Evolutionary conservation across 2,329 filamentous ascomycete species (phyloP), one percentile per base, ranked within the genome.

Genomic region (Cladosporium velox): DNA sequence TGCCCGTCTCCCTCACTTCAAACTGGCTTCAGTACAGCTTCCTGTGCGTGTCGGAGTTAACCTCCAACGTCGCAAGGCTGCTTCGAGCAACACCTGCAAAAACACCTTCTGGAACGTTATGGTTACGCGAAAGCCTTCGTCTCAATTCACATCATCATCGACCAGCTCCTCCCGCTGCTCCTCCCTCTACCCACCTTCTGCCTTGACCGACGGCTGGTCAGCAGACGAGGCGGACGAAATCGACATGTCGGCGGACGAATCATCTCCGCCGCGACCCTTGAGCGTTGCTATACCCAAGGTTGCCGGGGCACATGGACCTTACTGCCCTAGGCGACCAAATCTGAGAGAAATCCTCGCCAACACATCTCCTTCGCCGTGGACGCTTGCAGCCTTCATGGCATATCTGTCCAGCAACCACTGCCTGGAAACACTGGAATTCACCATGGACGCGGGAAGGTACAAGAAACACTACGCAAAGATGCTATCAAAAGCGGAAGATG

Each of bases 361-460:
- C 79, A 87, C 87, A 54, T 91, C 95, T 41, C 88, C 91, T 10
- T 89, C 92, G 49, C 95, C 95, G 71, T 98, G 92, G 86, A 97
- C 93, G 0, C 84, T 97, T 10, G 89, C 88, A 67, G 94, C 94
- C 35, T 98, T 98, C 79, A 98, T 95, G 88, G 93, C 93, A 65
- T 98, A 96, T 75, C 85, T 98, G 4, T 97, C 94, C 0, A 93
- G 96, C 75, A 98, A 98, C 74, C 94, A 98, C 79, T 99, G 95
- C 76, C 83, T 98, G 70, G 95, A 99, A 79, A 97, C 93, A 1
- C 84, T 99, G 47, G 95, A 98, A 76, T 99, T 99, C 78, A 97
- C 93, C 49, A 90, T 97, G 84, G 95, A 97, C 77, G 91, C 94
- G 26, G 91, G 93, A 66, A 87, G 92, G 67, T 99, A 98, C 77